A percentile compares a stretch with the other conserved stretches of the same genome.
phyloP scores from a whole-genome alignment of 768 basidiomycete genomes.

The Hericium erinaceus region DNA sequence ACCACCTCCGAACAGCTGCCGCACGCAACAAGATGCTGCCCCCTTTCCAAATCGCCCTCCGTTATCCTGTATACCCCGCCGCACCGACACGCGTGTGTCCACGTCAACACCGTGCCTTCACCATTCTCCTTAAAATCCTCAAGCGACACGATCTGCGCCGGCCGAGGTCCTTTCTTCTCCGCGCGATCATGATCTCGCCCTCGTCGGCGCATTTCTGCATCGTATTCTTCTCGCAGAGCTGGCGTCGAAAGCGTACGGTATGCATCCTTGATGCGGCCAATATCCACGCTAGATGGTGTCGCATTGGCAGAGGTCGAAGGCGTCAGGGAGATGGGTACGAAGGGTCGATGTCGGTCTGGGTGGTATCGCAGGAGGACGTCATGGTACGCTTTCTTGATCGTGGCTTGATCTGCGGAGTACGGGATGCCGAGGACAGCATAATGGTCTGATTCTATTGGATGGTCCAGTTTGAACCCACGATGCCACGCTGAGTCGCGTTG shows the following conservation, averaged over 20 bases:
- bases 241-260: slow-evolving; percentile 50
- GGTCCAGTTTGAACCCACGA: slow-evolving; percentile 11
- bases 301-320: not conserved
- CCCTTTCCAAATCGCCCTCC: slow-evolving; percentile 53
- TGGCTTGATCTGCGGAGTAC: slow-evolving; percentile 35
- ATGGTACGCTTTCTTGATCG: slow-evolving; percentile 68
- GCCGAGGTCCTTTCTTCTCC: slow-evolving; percentile 38
- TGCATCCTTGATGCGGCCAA: slow-evolving; percentile 58
- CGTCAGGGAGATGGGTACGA: not conserved
- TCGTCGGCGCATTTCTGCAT: slow-evolving; percentile 20
- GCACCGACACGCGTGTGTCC: slow-evolving; percentile 64
- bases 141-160: slow-evolving; percentile 71
- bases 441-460: slow-evolving; percentile 30
- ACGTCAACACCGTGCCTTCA: slow-evolving; percentile 41
- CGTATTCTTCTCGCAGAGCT: slow-evolving; percentile 41
- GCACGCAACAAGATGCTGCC: slow-evolving; percentile 66
- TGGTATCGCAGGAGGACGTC: slow-evolving; percentile 54
- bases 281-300: slow-evolving; percentile 15
- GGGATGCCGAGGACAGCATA: slow-evolving; percentile 51
- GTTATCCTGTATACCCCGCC: slow-evolving; percentile 57
- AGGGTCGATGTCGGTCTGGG: slow-evolving; percentile 41
- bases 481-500: too few species aligned
- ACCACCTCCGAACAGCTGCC: slow-evolving; percentile 72
- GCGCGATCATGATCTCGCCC: not conserved
- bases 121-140: slow-evolving; percentile 51